A percentile compares a stretch with the other conserved stretches of the same genome.
phyloP scores from a whole-genome alignment of 2,329 filamentous ascomycete genomes.

The Scorias spongiosa region DNA sequence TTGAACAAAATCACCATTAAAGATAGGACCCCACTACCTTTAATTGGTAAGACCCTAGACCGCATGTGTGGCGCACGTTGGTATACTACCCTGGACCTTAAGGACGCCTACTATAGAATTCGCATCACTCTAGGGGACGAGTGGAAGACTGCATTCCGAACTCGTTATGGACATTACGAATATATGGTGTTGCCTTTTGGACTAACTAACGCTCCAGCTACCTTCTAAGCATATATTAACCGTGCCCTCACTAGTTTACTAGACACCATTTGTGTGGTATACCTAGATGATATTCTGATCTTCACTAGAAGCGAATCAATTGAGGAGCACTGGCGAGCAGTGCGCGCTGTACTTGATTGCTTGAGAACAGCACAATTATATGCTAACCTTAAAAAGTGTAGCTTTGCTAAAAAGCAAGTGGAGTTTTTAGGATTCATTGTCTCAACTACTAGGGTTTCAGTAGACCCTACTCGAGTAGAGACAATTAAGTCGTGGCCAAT shows the following conservation, averaged over 20 bases:
- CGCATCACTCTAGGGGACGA: constrained; percentile 10
- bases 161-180: constrained; percentile 10
- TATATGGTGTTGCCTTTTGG: constrained; percentile 16
- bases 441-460: constrained; percentile 3
- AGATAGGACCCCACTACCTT: too few relatives aligned
- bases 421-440: constrained; percentile 7
- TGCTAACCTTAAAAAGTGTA: constrained; percentile 4
- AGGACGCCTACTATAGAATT: too few relatives aligned
- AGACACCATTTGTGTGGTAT: constrained; percentile 10
- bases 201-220: too few relatives aligned
- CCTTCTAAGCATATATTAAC: constrained; percentile 18
- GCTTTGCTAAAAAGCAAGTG: constrained; percentile 4
- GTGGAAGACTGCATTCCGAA: constrained; percentile 11
- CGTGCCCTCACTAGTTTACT: constrained; percentile 5
- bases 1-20: constrained; percentile 21
- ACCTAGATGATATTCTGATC: too few relatives aligned
- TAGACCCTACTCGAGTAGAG: too few relatives aligned
- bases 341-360: constrained; percentile 1
- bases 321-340: constrained; percentile 1
- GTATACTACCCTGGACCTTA: too few relatives aligned
- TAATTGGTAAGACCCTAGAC: too few relatives aligned
- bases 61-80: too few relatives aligned
- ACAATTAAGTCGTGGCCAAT: too few relatives aligned
- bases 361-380: too few relatives aligned
- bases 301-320: constrained; percentile 8